phyloP scores from a whole-genome alignment of 495 filamentous ascomycete genomes.

The Podospora sp. region DNA sequence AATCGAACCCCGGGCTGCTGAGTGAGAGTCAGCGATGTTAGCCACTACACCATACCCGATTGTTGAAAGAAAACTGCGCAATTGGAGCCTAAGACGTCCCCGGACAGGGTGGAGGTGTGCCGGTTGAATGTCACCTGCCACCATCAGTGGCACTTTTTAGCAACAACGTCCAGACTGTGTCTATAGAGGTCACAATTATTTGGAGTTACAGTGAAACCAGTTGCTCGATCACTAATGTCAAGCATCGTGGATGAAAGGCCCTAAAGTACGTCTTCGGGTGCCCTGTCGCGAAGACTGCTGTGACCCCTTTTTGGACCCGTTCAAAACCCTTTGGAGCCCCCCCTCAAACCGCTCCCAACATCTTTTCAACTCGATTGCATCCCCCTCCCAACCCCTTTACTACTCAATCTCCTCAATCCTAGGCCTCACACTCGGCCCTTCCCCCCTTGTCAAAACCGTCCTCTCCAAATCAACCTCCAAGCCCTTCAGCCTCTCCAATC shows the following conservation, averaged over 20 bases:
- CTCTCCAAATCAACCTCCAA: slow-evolving; percentile 41
- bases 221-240: too few relatives aligned
- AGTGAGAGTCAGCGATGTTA: slow-evolving; percentile 14
- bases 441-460: slow-evolving; percentile 16
- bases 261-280: too few relatives aligned
- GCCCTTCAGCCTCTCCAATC: slow-evolving; percentile 46
- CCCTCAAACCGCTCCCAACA: background rate
- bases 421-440: slow-evolving; percentile 26
- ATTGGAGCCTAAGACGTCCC: background rate
- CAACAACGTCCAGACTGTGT: too few relatives aligned
- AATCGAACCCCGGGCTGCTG: slow-evolving; percentile 15
- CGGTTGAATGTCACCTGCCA: background rate
- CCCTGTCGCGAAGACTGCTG: too few relatives aligned
- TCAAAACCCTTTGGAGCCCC: too few relatives aligned
- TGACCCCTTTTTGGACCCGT: too few relatives aligned
- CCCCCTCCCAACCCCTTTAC: background rate
- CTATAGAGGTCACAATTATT: too few relatives aligned
- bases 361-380: background rate
- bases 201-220: too few relatives aligned
- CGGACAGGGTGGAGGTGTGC: background rate
- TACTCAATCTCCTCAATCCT: slow-evolving; percentile 53
- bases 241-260: too few relatives aligned
- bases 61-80: background rate
- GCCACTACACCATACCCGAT: slow-evolving; percentile 16
- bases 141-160: too few relatives aligned